Evolutionary conservation across 2,329 filamentous ascomycete genomes (phyloP), one percentile per base, ranked within the genome.

Genomic region (Calonectria fujianensis): DNA sequence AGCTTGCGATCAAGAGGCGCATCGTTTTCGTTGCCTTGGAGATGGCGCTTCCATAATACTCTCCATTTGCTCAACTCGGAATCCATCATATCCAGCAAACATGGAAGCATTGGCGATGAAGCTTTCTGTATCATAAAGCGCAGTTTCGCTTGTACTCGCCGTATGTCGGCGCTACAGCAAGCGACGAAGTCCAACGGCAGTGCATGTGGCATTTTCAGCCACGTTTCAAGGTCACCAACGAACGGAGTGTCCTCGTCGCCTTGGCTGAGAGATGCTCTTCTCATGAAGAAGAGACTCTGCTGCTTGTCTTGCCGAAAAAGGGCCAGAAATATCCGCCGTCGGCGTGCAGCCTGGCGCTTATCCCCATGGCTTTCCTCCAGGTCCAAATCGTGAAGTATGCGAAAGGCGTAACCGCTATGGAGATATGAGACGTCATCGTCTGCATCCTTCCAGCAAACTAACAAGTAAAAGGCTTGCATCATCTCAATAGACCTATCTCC

Each of bases 361-460:
- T 76, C 69, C 11, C 39, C 59, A 35, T 75, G 57, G n/a, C n/a
- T 54, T 32, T 69, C 68, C 4, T 76, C 57, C 35, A 75, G 20
- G 20, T 78, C 76, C 54, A 76, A 18, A 52, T 78, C 76, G 29
- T 74, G 73, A 14, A 78, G 73, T 11, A 75, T 68, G 5, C 69
- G 75, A 52, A 74, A 75, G 4, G 73, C 76, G 57, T 78, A 78
- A 7, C 71, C 76, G n/a, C 70, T 76, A 37, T 78, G 75, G 37
- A 74, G 66, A 51, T 78, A 78, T 3, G 76, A 78, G 8, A 78
- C 61, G n/a, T 78, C 70, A 13, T 78, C 75, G 10, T 78, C 76
- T 45, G 70, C 59, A 66, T 78, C 76, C 45, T 78, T 78, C 70
- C 75, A 76, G 39, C 75, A 78, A 4, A 75, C 75, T 4, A 78